Evolutionary conservation across 768 basidiomycete species (phyloP).

Genomic region (Serpula lacrymans): DNA sequence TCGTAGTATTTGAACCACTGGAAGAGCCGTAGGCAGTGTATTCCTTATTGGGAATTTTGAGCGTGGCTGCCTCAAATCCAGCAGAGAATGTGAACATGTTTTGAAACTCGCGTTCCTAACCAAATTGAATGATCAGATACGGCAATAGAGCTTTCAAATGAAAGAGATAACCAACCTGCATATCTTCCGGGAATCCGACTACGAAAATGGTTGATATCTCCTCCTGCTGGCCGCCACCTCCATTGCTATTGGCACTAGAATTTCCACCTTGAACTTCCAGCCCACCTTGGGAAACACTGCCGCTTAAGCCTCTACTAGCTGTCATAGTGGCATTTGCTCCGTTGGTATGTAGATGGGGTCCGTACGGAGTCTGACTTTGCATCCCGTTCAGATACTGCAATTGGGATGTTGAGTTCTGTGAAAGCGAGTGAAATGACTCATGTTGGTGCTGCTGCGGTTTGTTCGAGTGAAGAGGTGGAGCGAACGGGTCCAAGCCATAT

Average conservation of each 20-base stretch:
- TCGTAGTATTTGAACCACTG: slow-evolving; percentile 24
- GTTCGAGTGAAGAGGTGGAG: slow-evolving; percentile 24
- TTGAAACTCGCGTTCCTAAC: slow-evolving; percentile 96
- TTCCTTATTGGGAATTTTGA: slow-evolving; percentile 96
- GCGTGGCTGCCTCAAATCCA: slow-evolving; percentile 95
- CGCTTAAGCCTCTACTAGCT: slow-evolving; percentile 23
- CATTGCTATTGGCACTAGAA: too few relatives aligned
- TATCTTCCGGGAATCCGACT: slow-evolving; percentile 98
- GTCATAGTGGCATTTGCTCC: slow-evolving; percentile 25
- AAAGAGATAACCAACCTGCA: slow-evolving; percentile 65
- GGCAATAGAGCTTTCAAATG: too few relatives aligned
- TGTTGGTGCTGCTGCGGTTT: slow-evolving; percentile 28
- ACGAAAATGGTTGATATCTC: slow-evolving; percentile 98
- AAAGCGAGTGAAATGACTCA: slow-evolving; percentile 28
- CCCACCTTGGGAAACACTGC: slow-evolving; percentile 28
- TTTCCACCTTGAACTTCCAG: slow-evolving; percentile 19
- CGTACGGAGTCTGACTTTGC: slow-evolving; percentile 74
- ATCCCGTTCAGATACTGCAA: slow-evolving; percentile 36
- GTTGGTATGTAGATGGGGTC: slow-evolving; percentile 57
- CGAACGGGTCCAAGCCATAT: slow-evolving; percentile 29
- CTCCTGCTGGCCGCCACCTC: slow-evolving; percentile 48
- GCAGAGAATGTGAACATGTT: slow-evolving; percentile 98
- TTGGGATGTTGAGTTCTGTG: slow-evolving; percentile 30
- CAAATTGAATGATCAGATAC: slow-evolving; percentile 16
- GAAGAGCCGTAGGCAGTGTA: slow-evolving; percentile 67